Evolutionary conservation across 495 filamentous ascomycete species (phyloP), one percentile per base, ranked within the genome.

Genomic region (Gamarada debralockiae): DNA sequence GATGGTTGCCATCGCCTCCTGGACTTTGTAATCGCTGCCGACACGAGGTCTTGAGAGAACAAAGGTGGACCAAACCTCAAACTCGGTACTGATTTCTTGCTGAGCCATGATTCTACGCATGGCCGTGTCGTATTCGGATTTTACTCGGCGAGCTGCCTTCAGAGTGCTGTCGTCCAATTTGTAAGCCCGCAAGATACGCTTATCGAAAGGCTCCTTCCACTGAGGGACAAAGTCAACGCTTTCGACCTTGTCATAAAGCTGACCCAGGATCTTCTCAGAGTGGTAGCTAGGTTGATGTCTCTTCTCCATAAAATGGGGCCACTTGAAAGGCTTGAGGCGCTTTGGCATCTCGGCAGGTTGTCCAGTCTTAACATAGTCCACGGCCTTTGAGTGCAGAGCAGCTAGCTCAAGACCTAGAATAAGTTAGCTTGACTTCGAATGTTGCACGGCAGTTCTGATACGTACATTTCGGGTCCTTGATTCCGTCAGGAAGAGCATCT

Each of bases 301-400:
- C 59, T 87, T 92, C 54, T 95, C 87, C 87, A 96, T 95, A 59
- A 95, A 98, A 62, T 98, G 93, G 0, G 93, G 93, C 75, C 82
- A 96, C 42, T 64, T 67, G 2, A 50, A 67, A 0, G 85, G 81
- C 9, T 77, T 70, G 1, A 95, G 71, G 2, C 73, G 69, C 29
- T 74, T 75, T 1, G 72, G 70, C 78, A 95, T 86, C 3, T 73
- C 57, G 1, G 91, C 92, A 12, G 86, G 76, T 15, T 78, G 72
- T 0, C 93, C 93, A n/a, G 87, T 87, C 66, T 98, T 98, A 43
- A 86, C 82, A 66, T 90, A 97, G 60, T 98, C 93, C 2, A 98
- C 93, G 0, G 93, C 92, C 53, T 81, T 80, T 0, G 93, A 97
- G 65, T 98, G 95, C 1, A 97, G 74, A 1, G 73, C 65, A 3